Base-by-base conservation (phyloP, 1,284 basidiomycete genomes). In the Lignosus rhinocerotis region DNA sequence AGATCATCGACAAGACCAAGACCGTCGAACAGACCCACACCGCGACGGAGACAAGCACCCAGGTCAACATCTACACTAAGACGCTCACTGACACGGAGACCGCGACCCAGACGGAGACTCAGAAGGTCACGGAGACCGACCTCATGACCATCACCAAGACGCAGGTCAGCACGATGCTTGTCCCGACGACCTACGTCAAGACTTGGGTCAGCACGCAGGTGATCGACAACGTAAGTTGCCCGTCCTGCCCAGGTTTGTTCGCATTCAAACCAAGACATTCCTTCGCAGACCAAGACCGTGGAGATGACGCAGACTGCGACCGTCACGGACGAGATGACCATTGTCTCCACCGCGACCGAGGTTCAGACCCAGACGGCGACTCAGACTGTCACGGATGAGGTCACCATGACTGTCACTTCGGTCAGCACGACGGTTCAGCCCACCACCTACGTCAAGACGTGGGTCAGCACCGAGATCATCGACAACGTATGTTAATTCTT, bases 1-100 rank as follows among this genome's bases (percentile, higher is more conserved):
- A 87, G 71, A 74, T 81, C 68, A 78, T 85, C 64, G 83, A 87
- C 74, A 73, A 77, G 53, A 87, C 85, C 57, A 72, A 79, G 71
- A 79, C 74, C 17, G 41, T 80, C 56, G 79, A 83, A 62, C 80
- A 86, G 70, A 86, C 83, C 38, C 72, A 84, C 65, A 87, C 84
- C 61, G 81, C 81, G 14, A 86, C 84, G 47, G 79, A 84, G 73
- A 84, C 80, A 4, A 70, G 70, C 73, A 86, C 84, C 16, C 72
- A 79, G 70, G 74, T 78, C 65, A 77, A 81, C 66, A 69, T 81
- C 67, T 83, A 83, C 73, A 83, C 85, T 45, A 70, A 76, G 71
- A 76, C 75, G 16, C 61, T 67, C 46, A 75, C 71, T 19, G 42
- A 72, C 65, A 74, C 72, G 16, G 67, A 67, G 57, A 76, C 74